These are phyloP conservation scores for Primulina eburnea DNA, from an alignment of 257 asterid genomes.

Conservation along the genomic window DNA sequence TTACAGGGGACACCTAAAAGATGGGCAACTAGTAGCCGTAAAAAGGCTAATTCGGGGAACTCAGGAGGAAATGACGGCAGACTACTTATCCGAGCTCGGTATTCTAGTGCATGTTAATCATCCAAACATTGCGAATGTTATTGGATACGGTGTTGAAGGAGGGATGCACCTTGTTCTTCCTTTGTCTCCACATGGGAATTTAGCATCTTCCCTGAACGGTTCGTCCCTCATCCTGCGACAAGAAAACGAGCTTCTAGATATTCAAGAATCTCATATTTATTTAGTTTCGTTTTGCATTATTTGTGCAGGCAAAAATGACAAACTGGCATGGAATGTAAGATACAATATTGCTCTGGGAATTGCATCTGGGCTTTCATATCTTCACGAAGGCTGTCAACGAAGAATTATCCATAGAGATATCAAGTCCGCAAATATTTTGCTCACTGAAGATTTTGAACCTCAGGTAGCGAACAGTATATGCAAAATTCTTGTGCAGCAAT, in stretches of 20 bases:
- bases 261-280: background rate
- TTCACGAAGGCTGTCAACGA: constrained; percentile 95
- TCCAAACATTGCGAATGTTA: constrained; percentile 77
- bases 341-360: constrained; percentile 66
- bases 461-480: constrained; percentile 42
- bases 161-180: constrained; percentile 99
- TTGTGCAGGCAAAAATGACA: constrained; percentile 52
- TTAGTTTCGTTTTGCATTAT: background rate
- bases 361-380: constrained; percentile 82
- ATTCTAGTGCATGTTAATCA: constrained; percentile 90
- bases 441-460: constrained; percentile 79
- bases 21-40: constrained; percentile 78
- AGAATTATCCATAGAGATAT: constrained; percentile 91
- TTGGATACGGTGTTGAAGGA: constrained; percentile 95
- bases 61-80: constrained; percentile 88
- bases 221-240: constrained; percentile 14
- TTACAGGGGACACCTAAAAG: constrained; percentile 74
- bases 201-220: constrained; percentile 74
- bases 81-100: constrained; percentile 89
- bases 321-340: constrained; percentile 56
- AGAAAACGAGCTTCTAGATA: background rate
- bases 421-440: constrained; percentile 85
- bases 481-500: background rate
- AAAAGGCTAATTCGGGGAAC: constrained; percentile 83
- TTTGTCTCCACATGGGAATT: constrained; percentile 85